Evolutionary conservation across 164 flowering plant species (phyloP).

Genomic region (Liquidambar formosana): DNA sequence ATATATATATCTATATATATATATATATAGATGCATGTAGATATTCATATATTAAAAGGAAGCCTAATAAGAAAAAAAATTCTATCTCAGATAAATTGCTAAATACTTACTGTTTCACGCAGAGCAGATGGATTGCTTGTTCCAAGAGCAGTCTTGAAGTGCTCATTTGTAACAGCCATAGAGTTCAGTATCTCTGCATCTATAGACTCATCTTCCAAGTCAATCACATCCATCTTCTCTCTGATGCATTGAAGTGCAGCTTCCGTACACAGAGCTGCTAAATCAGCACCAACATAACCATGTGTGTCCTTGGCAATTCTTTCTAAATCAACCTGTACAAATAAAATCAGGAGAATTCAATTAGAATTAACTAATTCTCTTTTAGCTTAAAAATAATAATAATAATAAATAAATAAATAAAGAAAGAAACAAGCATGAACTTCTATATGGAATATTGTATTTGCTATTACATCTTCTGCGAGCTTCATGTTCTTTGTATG

Average conservation of each 20-base stretch:
- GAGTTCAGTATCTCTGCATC: constrained; percentile 89
- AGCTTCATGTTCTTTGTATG: constrained; percentile 94
- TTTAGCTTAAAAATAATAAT: not conserved
- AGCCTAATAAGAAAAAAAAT: not conserved
- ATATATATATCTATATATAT: not conserved
- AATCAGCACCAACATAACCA: constrained; percentile 88
- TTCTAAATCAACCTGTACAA: constrained; percentile 71
- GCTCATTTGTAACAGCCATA: constrained; percentile 84
- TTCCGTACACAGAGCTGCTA: constrained; percentile 84
- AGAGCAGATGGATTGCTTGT: constrained; percentile 88
- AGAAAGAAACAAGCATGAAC: not conserved
- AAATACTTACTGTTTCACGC: constrained; percentile 58
- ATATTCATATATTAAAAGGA: not conserved
- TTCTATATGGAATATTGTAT: not conserved
- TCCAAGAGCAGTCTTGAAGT: constrained; percentile 83
- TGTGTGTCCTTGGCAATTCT: constrained; percentile 74
- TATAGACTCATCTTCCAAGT: constrained; percentile 76
- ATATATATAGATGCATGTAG: not conserved
- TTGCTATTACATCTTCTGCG: constrained; percentile 61
- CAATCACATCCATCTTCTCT: constrained; percentile 91
- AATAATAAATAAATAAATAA: not conserved
- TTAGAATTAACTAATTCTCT: not conserved
- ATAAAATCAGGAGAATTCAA: not conserved
- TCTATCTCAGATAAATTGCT: not conserved
- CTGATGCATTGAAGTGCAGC: constrained; percentile 89